phyloP scores from a whole-genome alignment of 306 rosid species.

The Rosa multiflora region DNA sequence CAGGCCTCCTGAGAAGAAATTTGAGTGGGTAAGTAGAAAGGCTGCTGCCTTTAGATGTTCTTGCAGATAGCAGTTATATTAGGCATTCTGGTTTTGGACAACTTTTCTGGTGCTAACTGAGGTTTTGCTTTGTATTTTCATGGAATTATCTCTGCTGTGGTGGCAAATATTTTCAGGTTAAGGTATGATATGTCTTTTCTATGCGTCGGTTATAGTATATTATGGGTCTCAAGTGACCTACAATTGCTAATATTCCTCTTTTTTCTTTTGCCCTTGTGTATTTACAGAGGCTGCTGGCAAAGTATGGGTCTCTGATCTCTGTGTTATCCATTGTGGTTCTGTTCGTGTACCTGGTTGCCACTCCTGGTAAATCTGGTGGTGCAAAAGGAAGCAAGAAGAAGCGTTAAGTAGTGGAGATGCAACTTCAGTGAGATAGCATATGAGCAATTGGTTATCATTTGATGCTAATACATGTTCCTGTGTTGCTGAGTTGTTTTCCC shows the following conservation, averaged over 20 bases:
- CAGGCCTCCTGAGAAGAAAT: constrained; percentile 85
- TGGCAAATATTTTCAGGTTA: constrained; percentile 53
- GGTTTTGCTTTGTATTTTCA: constrained; percentile 35
- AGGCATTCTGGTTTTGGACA: constrained; percentile 24
- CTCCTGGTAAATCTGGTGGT: constrained; percentile 75
- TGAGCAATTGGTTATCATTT: background rate
- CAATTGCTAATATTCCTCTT: background rate
- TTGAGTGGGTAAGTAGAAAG: constrained; percentile 62
- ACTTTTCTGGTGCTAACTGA: constrained; percentile 36
- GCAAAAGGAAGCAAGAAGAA: constrained; percentile 94
- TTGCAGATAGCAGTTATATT: background rate
- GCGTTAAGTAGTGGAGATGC: constrained; percentile 48
- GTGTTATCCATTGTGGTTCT: constrained; percentile 68
- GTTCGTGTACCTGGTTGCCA: constrained; percentile 65
- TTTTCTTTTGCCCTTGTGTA: background rate
- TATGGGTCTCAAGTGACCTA: background rate
- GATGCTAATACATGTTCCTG: background rate
- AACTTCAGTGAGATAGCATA: background rate
- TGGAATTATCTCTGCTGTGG: constrained; percentile 36
- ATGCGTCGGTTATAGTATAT: background rate
- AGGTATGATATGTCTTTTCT: constrained; percentile 52
- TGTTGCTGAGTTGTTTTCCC: background rate
- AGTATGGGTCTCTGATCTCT: constrained; percentile 84
- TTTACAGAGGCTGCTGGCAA: constrained; percentile 77
- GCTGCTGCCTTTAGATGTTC: background rate